phyloP scores from a whole-genome alignment of 2,329 filamentous ascomycete genomes.

The Sporothrix variecibatus region DNA sequence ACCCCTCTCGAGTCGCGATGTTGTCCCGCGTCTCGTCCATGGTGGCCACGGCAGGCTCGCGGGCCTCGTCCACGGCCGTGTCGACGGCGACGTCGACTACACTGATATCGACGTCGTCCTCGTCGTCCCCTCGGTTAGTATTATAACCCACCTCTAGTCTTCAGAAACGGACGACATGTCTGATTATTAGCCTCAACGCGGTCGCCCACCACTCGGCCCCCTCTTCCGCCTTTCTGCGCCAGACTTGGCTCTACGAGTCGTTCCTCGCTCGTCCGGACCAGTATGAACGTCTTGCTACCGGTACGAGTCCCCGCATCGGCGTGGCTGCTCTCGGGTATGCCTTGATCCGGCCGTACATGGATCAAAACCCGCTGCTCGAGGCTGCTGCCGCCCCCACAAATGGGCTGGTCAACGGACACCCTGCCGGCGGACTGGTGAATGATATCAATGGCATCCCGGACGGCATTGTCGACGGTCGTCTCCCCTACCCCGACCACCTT shows the following conservation, averaged over 20 bases:
- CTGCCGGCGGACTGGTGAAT: neutral
- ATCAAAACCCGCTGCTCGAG: neutral
- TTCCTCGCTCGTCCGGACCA: slow-evolving; percentile 33
- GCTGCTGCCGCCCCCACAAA: neutral
- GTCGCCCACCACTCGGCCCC: neutral
- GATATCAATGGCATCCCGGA: neutral
- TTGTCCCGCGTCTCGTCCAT: slow-evolving; percentile 7
- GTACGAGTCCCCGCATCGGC: slow-evolving; percentile 32
- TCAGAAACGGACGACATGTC: neutral
- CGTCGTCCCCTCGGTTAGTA: neutral
- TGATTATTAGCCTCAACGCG: neutral
- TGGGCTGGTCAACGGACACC: neutral
- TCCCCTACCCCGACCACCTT: neutral
- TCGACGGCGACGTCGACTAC: neutral
- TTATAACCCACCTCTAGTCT: neutral
- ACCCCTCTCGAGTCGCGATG: neutral
- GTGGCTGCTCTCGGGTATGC: neutral
- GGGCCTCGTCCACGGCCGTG: neutral
- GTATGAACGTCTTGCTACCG: slow-evolving; percentile 38
- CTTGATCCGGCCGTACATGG: neutral
- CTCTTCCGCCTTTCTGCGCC: slow-evolving; percentile 14
- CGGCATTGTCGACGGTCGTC: neutral
- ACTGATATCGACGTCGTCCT: neutral
- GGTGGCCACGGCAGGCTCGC: neutral
- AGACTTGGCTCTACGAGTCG: slow-evolving; percentile 33